phyloP scores from a whole-genome alignment of 1,284 basidiomycete genomes.

The Ustilago shanxiensis region DNA sequence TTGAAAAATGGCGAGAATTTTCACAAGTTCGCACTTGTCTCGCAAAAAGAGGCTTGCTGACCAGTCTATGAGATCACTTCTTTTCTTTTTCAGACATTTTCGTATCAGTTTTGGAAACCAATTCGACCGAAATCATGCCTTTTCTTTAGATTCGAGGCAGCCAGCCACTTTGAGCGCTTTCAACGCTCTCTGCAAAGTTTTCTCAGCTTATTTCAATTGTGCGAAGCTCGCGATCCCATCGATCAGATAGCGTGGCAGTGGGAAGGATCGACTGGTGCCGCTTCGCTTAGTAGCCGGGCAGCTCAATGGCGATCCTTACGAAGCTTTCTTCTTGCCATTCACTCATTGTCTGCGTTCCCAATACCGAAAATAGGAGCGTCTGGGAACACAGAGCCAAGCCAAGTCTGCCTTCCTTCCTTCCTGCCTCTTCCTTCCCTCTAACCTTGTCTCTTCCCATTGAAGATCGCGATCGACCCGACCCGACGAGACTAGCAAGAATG shows the following conservation, averaged over 20 bases:
- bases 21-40: neutral
- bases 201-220: slow-evolving; percentile 3
- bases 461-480: slow-evolving; percentile 10
- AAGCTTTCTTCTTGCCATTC: neutral
- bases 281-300: slow-evolving; percentile 19
- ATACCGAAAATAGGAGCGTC: slow-evolving; percentile 5
- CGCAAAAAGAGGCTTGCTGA: slow-evolving; percentile 1
- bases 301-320: slow-evolving; percentile 25
- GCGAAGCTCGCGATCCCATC: slow-evolving; percentile 18
- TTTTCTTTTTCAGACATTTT: neutral
- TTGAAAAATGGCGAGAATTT: neutral
- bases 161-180: slow-evolving; percentile 1
- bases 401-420: neutral
- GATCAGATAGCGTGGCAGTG: slow-evolving; percentile 7
- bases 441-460: neutral
- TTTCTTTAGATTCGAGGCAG: neutral
- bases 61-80: neutral
- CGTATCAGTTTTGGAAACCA: neutral
- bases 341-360: neutral
- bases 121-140: slow-evolving; percentile 8
- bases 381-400: neutral
- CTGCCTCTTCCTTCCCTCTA: neutral
- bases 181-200: neutral
- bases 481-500: neutral
- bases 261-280: slow-evolving; percentile 19